Conservation (phyloP, 768 basidiomycete genomes). For the Pholiota molesta region DNA sequence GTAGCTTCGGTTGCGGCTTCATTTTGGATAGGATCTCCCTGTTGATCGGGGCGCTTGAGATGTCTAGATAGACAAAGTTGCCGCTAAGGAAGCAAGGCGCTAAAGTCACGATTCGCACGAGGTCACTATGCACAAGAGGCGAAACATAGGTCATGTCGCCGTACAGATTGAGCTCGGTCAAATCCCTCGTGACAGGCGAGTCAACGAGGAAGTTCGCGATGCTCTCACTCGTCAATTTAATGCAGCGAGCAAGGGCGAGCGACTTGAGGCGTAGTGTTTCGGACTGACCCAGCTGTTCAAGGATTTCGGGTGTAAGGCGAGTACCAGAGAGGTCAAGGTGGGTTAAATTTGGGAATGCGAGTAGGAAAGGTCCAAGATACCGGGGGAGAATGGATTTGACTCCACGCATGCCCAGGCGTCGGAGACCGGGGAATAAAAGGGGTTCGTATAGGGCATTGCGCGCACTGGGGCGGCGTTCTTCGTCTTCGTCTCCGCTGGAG, state of each 20-base stretch:
- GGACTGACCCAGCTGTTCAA: constrained; percentile 65
- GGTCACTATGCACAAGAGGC: constrained; percentile 66
- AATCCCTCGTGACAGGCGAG: constrained; percentile 60
- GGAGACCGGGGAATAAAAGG: constrained; percentile 67
- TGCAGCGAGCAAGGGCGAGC: constrained; percentile 85
- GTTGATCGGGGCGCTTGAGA: constrained; percentile 83
- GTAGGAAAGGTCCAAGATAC: constrained; percentile 71
- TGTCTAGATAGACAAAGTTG: constrained; percentile 82
- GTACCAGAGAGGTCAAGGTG: constrained; percentile 93
- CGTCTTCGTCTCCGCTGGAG: constrained; percentile 45
- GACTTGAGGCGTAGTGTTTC: constrained; percentile 70
- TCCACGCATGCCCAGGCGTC: constrained; percentile 80
- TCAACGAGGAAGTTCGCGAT: constrained; percentile 74
- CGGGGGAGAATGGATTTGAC: constrained; percentile 76
- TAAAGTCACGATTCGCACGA: constrained; percentile 62
- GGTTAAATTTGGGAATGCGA: constrained; percentile 84
- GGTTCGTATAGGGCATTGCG: constrained; percentile 50
- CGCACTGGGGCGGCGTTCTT: constrained; percentile 34
- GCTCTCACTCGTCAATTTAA: constrained; percentile 77
- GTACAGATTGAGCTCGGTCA: constrained; percentile 85
- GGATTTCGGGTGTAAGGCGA: constrained; percentile 75
- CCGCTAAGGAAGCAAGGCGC: constrained; percentile 84
- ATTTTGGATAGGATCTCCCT: constrained; percentile 54
- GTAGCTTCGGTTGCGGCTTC: constrained; percentile 69
- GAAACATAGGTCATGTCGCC: constrained; percentile 85